A percentile compares a stretch with the other conserved stretches of the same genome.
Conservation (phyloP, 306 rosid genomes). For the Calophaca sinica region DNA sequence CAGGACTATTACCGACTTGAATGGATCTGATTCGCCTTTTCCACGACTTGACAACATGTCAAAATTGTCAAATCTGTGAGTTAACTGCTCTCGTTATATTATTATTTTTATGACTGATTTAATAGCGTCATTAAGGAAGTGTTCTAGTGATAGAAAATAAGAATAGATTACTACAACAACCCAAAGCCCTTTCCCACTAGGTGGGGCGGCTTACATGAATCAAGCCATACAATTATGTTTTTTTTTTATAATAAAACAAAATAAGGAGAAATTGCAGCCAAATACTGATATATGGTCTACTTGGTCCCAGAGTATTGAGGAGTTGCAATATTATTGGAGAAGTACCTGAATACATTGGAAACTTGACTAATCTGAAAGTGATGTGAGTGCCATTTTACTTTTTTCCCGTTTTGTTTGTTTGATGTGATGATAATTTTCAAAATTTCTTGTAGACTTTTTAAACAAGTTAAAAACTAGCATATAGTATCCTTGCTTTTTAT, state of each 20-base stretch:
- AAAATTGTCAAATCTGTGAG: conserved; percentile 58
- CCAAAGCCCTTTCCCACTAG: no score
- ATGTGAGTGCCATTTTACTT: conserved; percentile 54
- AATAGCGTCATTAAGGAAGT: not conserved
- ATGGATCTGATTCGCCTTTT: conserved; percentile 56
- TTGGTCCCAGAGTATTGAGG: conserved; percentile 61
- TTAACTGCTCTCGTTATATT: conserved; percentile 27
- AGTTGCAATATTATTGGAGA: conserved; percentile 66
- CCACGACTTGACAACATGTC: conserved; percentile 55
- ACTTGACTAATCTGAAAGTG: conserved; percentile 37
- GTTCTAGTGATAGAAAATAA: conserved; percentile 3
- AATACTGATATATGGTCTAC: conserved; percentile 16
- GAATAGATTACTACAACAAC: not conserved
- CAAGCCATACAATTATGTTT: not conserved
- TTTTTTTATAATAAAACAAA: not conserved
- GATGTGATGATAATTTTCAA: not conserved
- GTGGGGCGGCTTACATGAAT: not conserved
- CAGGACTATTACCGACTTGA: conserved; percentile 76
- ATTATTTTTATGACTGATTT: not conserved
- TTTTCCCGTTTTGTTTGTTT: not conserved
- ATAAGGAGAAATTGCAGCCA: not conserved
- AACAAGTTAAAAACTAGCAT: not conserved
- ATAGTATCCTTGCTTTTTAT: conserved; percentile 2
- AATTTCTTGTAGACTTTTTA: not conserved
- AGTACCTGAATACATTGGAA: conserved; percentile 54